A percentile compares a stretch with the other conserved stretches of the same genome.
phyloP scores from a whole-genome alignment of 768 basidiomycete species.

The Agrocybe pediades region DNA sequence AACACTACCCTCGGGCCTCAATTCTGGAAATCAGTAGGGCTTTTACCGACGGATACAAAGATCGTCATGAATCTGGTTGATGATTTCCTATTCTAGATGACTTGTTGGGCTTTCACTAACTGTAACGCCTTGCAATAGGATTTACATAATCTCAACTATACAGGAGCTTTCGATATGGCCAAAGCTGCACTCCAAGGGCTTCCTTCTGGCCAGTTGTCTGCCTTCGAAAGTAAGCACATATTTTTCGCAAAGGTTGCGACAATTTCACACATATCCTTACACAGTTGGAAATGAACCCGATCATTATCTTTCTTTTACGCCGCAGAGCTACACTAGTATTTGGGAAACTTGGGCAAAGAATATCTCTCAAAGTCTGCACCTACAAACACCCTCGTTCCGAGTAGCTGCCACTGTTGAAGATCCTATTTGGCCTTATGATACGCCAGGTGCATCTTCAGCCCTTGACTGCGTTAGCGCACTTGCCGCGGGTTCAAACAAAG shows the following conservation, averaged over 20 bases:
- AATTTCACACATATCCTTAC: background rate
- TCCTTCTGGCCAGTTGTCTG: conserved; percentile 34
- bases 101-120: background rate
- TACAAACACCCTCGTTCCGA: conserved; percentile 44
- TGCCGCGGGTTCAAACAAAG: conserved; percentile 44
- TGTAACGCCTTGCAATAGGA: conserved; percentile 36
- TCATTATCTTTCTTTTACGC: conserved; percentile 45
- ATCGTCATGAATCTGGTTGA: conserved; percentile 47
- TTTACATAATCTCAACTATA: conserved; percentile 42
- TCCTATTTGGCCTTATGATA: conserved; percentile 52
- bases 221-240: conserved; percentile 47
- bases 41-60: conserved; percentile 48
- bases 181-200: conserved; percentile 41
- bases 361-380: conserved; percentile 39
- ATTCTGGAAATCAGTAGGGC: conserved; percentile 49
- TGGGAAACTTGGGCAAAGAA: conserved; percentile 58
- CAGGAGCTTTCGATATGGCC: conserved; percentile 44
- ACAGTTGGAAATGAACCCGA: conserved; percentile 59
- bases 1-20: conserved; percentile 54
- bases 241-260: background rate
- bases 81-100: background rate
- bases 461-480: conserved; percentile 52
- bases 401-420: conserved; percentile 52
- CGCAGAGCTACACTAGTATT: conserved; percentile 42
- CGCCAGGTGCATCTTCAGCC: conserved; percentile 40